phyloP scores from a whole-genome alignment of 164 flowering plant genomes.

The Protea cynaroides region DNA sequence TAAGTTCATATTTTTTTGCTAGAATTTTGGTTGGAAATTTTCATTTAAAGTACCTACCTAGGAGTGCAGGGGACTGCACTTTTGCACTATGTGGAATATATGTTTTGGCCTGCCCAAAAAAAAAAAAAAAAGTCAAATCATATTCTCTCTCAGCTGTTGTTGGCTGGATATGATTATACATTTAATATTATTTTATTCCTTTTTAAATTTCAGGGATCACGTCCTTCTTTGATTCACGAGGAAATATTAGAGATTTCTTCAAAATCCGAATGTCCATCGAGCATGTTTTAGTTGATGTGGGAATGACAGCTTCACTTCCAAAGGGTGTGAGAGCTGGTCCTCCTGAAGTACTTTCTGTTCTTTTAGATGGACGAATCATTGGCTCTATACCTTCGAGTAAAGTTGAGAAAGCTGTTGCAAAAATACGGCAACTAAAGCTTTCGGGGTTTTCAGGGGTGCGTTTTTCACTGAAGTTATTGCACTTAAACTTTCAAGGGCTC shows the following conservation, averaged over 20 bases:
- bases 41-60: background rate
- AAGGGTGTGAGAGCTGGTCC: conserved; percentile 70
- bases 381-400: conserved; percentile 49
- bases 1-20: conserved; percentile 33
- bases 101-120: no score
- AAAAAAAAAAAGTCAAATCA: background rate
- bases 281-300: conserved; percentile 45
- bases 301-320: conserved; percentile 72
- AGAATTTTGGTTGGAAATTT: background rate
- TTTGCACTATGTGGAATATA: no score
- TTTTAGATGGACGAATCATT: conserved; percentile 80
- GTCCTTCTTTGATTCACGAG: conserved; percentile 65
- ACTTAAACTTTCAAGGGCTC: background rate
- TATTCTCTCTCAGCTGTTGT: background rate
- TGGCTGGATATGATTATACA: background rate
- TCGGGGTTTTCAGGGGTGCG: conserved; percentile 47
- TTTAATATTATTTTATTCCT: background rate
- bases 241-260: conserved; percentile 52
- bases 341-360: conserved; percentile 66
- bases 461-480: conserved; percentile 6
- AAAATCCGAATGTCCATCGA: conserved; percentile 44
- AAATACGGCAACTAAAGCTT: conserved; percentile 64
- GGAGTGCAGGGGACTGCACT: background rate
- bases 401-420: conserved; percentile 55
- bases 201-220: conserved; percentile 55